Percentiles rank a stretch among this genome's conserved stretches.
These are phyloP conservation scores for Chytriomyces sp. DNA, from an alignment of 192 early-diverging fungal species.

Conservation along the genomic window DNA sequence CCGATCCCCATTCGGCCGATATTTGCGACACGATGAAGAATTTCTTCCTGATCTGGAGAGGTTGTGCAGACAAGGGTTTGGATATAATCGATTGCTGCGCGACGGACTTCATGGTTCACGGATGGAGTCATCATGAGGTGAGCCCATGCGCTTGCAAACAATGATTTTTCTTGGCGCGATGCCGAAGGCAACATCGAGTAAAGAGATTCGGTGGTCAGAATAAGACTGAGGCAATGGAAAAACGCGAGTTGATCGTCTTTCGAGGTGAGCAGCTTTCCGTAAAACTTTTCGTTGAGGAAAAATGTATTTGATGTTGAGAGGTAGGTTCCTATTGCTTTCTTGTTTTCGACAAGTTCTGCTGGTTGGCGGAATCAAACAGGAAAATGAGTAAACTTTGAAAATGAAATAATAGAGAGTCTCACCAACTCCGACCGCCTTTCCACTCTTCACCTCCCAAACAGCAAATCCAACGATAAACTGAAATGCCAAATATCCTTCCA, in stretches of 20 bases:
- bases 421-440: slow-evolving; percentile 27
- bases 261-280: slow-evolving; percentile 66
- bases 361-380: slow-evolving; percentile 39
- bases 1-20: slow-evolving; percentile 50
- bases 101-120: slow-evolving; percentile 35
- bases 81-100: slow-evolving; percentile 28
- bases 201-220: slow-evolving; percentile 43
- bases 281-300: slow-evolving; percentile 83
- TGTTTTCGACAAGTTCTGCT: slow-evolving; percentile 48
- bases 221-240: slow-evolving; percentile 55
- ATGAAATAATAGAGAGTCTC: slow-evolving; percentile 7
- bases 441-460: slow-evolving; percentile 30
- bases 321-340: slow-evolving; percentile 39
- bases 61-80: slow-evolving; percentile 10
- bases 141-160: slow-evolving; percentile 51
- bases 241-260: slow-evolving; percentile 75
- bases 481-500: slow-evolving; percentile 50
- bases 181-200: slow-evolving; percentile 52
- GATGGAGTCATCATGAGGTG: slow-evolving; percentile 59
- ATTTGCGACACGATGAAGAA: slow-evolving; percentile 17
- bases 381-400: background rate
- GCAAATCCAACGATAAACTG: slow-evolving; percentile 37
- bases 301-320: slow-evolving; percentile 60
- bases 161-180: background rate
- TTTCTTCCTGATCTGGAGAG: background rate